These are phyloP conservation scores for Penicillium corylophilum DNA, from an alignment of 2,329 filamentous ascomycete genomes.

Conservation along the genomic window DNA sequence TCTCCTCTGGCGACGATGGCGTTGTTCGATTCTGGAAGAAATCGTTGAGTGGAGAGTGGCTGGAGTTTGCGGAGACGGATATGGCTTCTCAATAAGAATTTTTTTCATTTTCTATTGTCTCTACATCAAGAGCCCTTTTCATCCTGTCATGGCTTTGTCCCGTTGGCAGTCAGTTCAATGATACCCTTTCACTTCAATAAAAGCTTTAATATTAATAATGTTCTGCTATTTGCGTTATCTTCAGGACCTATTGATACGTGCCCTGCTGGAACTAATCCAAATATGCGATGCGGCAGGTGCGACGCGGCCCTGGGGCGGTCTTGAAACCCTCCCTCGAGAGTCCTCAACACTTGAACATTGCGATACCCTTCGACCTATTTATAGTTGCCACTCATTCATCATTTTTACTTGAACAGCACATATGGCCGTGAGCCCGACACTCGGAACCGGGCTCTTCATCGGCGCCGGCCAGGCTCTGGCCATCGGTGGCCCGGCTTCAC, in stretches of 20 bases:
- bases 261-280: too few species aligned
- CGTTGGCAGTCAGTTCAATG: constrained; percentile 4
- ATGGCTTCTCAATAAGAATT: constrained; percentile 33
- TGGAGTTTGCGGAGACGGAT: constrained; percentile 45
- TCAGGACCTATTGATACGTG: neutral
- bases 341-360: too few species aligned
- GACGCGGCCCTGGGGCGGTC: neutral
- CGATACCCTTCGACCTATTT: neutral
- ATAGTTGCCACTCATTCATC: constrained; percentile 14
- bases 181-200: constrained; percentile 21
- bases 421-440: constrained; percentile 59
- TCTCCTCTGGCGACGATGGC: constrained; percentile 46
- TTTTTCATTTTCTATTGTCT: neutral
- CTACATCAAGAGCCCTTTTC: neutral
- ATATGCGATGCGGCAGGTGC: constrained; percentile 12
- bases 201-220: neutral
- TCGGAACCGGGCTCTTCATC: constrained; percentile 57
- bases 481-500: constrained; percentile 52
- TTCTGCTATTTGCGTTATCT: neutral
- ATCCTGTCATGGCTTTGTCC: neutral
- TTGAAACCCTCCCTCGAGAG: neutral
- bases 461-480: constrained; percentile 55
- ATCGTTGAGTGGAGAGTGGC: constrained; percentile 44
- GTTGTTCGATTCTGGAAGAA: constrained; percentile 46
- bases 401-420: constrained; percentile 11